Conservation (phyloP, 192 early-diverging fungal genomes). For the Umbelopsis vinacea region DNA sequence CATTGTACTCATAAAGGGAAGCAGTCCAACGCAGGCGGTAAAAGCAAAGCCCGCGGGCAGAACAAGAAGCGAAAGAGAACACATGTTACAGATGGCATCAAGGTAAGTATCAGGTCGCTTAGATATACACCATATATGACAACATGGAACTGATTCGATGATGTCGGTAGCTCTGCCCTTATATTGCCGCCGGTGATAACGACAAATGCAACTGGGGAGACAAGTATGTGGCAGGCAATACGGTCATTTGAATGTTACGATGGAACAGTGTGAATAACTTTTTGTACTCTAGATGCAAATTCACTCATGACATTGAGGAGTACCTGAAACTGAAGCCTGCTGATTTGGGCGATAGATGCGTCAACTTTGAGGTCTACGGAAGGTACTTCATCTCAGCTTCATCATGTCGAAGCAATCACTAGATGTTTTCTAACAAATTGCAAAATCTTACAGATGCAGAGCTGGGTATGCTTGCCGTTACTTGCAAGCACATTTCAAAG, state of each 20-base stretch:
- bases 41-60: conserved; percentile 20
- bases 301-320: conserved; percentile 75
- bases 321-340: conserved; percentile 75
- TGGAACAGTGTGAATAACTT: background rate
- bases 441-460: conserved; percentile 44
- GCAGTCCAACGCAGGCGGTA: background rate
- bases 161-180: conserved; percentile 52
- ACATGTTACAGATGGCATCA: conserved; percentile 30
- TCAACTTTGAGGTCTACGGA: conserved; percentile 74
- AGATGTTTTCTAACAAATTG: background rate
- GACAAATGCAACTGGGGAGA: conserved; percentile 52
- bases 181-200: conserved; percentile 43
- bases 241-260: background rate
- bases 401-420: too few relatives aligned
- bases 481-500: conserved; percentile 55
- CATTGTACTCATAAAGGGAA: background rate
- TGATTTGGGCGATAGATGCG: conserved; percentile 78
- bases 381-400: conserved; percentile 51
- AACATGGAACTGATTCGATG: background rate
- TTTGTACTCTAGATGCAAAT: conserved; percentile 61
- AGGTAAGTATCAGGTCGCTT: conserved; percentile 17
- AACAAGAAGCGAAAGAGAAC: conserved; percentile 37
- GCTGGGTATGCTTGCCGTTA: conserved; percentile 71
- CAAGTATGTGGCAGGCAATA: conserved; percentile 15
- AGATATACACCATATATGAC: background rate